Evolutionary conservation across 371 early-diverging fungal genomes (phyloP).

Genomic region (Mucor ambiguus): DNA sequence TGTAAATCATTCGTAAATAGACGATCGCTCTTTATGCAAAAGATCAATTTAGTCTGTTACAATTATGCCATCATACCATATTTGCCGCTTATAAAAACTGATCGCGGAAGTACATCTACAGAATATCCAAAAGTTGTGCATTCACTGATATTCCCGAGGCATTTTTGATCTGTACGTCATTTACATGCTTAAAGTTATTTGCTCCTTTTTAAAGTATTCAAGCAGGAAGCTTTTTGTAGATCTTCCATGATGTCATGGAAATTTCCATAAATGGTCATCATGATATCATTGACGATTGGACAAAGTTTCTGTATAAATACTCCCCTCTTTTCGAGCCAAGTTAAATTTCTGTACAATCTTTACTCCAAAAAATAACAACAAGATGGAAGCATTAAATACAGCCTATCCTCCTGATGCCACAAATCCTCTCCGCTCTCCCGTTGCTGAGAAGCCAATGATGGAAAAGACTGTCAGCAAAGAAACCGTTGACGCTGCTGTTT

Average conservation of each 20-base stretch:
- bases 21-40: too few species aligned
- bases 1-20: too few species aligned
- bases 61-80: too few species aligned
- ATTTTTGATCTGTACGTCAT: background rate
- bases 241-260: background rate
- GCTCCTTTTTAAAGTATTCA: background rate
- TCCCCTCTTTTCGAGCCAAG: background rate
- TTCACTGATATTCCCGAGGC: background rate
- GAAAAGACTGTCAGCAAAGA: background rate
- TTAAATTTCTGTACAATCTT: background rate
- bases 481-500: background rate
- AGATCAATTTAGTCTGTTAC: too few species aligned
- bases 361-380: background rate
- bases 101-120: background rate
- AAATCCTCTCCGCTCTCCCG: background rate
- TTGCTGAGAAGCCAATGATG: background rate
- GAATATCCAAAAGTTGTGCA: background rate
- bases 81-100: too few species aligned
- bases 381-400: slow-evolving; percentile 5
- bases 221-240: background rate
- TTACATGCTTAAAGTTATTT: background rate
- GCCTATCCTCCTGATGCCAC: background rate
- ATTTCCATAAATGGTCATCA: background rate
- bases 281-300: background rate
- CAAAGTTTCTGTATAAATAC: background rate